These are phyloP conservation scores for Lepiota brunneoincarnata DNA, from an alignment of 768 basidiomycete genomes.

Conservation along the genomic window DNA sequence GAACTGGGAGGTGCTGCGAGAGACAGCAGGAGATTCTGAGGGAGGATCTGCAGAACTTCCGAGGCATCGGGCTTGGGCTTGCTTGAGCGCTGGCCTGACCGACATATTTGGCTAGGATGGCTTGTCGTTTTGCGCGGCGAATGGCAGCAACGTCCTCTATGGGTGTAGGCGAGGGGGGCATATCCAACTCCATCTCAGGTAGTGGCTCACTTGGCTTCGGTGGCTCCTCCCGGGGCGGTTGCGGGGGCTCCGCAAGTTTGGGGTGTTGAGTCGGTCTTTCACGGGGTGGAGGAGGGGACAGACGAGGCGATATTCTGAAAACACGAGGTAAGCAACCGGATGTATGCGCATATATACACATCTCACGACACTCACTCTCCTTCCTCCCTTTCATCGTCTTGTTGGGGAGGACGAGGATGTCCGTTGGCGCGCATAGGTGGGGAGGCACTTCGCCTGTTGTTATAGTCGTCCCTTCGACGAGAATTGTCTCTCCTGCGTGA, in stretches of 20 bases:
- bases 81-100: slow-evolving; percentile 45
- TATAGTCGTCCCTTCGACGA: slow-evolving; percentile 17
- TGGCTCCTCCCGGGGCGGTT: slow-evolving; percentile 12
- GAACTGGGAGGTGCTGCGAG: slow-evolving; percentile 41
- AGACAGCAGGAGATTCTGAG: slow-evolving; percentile 46
- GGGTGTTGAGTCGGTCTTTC: not conserved
- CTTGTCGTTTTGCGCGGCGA: slow-evolving; percentile 69
- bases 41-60: slow-evolving; percentile 76
- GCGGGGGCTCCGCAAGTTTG: slow-evolving; percentile 10
- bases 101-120: slow-evolving; percentile 76
- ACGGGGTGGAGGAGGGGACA: slow-evolving; percentile 24
- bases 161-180: slow-evolving; percentile 25
- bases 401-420: slow-evolving; percentile 17
- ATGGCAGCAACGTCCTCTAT: slow-evolving; percentile 66
- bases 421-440: slow-evolving; percentile 21
- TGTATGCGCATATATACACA: slow-evolving; percentile 6
- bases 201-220: slow-evolving; percentile 1
- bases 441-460: slow-evolving; percentile 20
- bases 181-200: slow-evolving; percentile 15
- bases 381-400: slow-evolving; percentile 76
- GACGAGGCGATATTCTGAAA: slow-evolving; percentile 64
- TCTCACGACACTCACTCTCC: slow-evolving; percentile 81
- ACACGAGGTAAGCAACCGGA: not conserved
- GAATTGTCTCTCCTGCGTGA: slow-evolving; percentile 6
- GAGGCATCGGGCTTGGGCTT: slow-evolving; percentile 60